These are phyloP conservation scores for Volvox carteri DNA, from an alignment of 163 green algal species.

Conservation along the genomic window DNA sequence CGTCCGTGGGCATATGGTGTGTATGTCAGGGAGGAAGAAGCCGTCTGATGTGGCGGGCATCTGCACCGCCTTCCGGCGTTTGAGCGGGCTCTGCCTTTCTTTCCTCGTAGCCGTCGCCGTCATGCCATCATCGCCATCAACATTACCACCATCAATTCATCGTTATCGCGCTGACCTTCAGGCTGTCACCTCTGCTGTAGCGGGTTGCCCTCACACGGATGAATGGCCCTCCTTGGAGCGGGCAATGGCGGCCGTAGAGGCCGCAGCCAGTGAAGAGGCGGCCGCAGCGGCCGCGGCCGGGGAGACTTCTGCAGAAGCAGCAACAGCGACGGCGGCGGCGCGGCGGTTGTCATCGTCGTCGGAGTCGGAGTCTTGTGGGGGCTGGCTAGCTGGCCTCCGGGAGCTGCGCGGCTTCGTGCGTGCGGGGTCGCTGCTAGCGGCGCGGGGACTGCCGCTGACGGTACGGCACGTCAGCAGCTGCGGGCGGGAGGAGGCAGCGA, in stretches of 20 bases:
- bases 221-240: constrained; percentile 31
- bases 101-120: too few relatives aligned
- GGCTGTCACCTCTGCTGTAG: not conserved
- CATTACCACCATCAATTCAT: too few relatives aligned
- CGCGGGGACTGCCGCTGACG: constrained; percentile 21
- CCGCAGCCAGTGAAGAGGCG: not conserved
- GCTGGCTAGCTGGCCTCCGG: not conserved
- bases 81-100: too few relatives aligned
- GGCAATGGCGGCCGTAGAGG: not conserved
- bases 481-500: constrained; percentile 29
- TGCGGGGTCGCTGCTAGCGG: constrained; percentile 37
- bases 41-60: too few relatives aligned
- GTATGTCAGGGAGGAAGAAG: too few relatives aligned
- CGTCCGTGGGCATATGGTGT: too few relatives aligned
- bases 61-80: too few relatives aligned
- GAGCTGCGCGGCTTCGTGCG: constrained; percentile 15
- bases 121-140: too few relatives aligned
- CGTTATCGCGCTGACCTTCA: not conserved
- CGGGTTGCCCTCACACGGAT: constrained; percentile 43
- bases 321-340: not conserved
- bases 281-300: not conserved
- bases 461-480: constrained; percentile 28
- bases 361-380: too few relatives aligned
- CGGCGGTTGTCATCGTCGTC: too few relatives aligned
- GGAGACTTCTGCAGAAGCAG: not conserved